Evolutionary conservation across 768 basidiomycete species (phyloP).

Genomic region (Podaxis sp.): DNA sequence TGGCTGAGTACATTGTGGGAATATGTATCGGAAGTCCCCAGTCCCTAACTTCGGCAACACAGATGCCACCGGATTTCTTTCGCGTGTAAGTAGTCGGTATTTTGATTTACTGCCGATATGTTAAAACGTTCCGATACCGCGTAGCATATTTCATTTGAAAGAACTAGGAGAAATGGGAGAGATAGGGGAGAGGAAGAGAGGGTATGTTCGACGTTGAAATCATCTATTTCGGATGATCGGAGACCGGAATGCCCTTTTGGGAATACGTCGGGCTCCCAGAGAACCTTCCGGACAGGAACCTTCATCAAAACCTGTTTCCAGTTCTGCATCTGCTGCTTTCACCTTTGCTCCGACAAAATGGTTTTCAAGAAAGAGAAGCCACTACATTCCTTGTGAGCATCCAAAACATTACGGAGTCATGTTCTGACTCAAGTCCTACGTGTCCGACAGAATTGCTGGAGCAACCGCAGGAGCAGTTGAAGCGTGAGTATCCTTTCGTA

Average conservation of each 20-base stretch:
- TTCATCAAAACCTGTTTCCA: background rate
- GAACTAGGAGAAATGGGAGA: background rate
- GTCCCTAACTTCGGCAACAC: no score
- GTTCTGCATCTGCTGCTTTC: background rate
- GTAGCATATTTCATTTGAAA: no score
- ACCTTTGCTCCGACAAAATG: background rate
- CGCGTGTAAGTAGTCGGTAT: no score
- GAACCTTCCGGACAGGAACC: background rate
- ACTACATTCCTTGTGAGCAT: slow-evolving; percentile 68
- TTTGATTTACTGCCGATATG: background rate
- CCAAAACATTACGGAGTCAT: background rate
- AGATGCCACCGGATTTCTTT: no score
- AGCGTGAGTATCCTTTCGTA: slow-evolving; percentile 55
- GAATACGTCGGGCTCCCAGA: background rate
- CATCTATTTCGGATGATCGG: slow-evolving; percentile 4
- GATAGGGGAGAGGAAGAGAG: background rate
- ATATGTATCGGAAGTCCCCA: background rate
- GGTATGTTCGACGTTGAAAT: background rate
- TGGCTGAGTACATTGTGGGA: background rate
- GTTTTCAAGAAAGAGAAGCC: slow-evolving; percentile 76
- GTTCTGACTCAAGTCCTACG: background rate
- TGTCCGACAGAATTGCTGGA: slow-evolving; percentile 63
- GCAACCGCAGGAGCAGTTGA: slow-evolving; percentile 91
- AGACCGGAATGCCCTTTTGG: slow-evolving; percentile 1
- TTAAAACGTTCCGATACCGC: background rate